A percentile compares a stretch with the other conserved stretches of the same genome.
Conservation (phyloP, 164 flowering plant species). For the Annona cherimola region DNA sequence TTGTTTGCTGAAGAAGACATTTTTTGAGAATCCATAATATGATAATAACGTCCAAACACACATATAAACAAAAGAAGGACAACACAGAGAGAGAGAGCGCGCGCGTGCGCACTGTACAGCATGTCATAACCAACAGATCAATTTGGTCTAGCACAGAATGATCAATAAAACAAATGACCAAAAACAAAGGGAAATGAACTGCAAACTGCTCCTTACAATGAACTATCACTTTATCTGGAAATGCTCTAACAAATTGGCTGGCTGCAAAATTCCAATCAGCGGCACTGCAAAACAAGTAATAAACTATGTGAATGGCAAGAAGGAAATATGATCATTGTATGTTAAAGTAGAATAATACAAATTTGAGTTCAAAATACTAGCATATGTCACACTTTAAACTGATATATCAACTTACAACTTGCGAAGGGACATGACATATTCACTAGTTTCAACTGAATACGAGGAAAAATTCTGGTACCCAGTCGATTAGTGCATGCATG, state of each 20-base stretch:
- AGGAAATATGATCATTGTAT: not conserved
- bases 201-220: slow-evolving; percentile 60
- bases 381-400: no score
- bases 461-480: not conserved
- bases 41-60: no score
- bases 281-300: slow-evolving; percentile 40
- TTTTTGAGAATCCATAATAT: not conserved
- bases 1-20: not conserved
- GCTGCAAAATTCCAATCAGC: slow-evolving; percentile 91
- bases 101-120: no score
- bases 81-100: no score
- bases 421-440: no score
- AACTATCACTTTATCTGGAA: slow-evolving; percentile 82
- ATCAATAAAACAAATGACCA: not conserved
- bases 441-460: no score
- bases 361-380: not conserved
- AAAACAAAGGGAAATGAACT: not conserved
- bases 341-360: no score
- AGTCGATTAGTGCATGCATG: not conserved
- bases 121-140: no score
- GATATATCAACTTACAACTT: no score
- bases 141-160: not conserved
- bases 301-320: not conserved
- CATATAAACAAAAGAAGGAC: no score
- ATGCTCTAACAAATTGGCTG: slow-evolving; percentile 64